Conservation (phyloP, 2,329 filamentous ascomycete genomes). For the Calonectria crousiana region DNA sequence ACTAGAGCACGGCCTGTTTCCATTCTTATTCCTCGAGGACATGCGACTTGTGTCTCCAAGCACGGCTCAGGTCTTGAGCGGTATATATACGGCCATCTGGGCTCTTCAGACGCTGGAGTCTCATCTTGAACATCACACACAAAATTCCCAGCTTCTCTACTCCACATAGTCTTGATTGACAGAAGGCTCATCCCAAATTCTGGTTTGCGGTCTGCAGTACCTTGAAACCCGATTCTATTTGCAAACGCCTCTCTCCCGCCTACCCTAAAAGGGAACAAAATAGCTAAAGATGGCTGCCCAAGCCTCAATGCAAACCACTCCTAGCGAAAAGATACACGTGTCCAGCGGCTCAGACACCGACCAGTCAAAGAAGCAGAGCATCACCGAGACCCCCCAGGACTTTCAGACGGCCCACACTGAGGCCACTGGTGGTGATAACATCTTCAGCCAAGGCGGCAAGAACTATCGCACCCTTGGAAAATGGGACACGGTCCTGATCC, state of each 20-base stretch:
- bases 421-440: constrained; percentile 35
- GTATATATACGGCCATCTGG: neutral
- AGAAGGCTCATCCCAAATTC: neutral
- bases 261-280: neutral
- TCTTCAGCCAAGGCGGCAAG: constrained; percentile 42
- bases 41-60: neutral
- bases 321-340: constrained; percentile 11
- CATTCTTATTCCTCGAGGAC: neutral
- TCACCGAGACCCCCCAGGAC: constrained; percentile 13
- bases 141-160: neutral
- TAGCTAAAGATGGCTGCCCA: neutral
- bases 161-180: neutral
- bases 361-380: constrained; percentile 17
- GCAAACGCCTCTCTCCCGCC: neutral
- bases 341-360: constrained; percentile 32
- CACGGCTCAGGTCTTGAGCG: neutral
- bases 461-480: constrained; percentile 42
- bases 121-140: neutral
- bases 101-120: neutral
- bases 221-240: neutral
- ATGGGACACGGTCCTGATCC: constrained; percentile 40
- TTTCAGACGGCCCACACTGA: constrained; percentile 36
- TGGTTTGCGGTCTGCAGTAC: neutral
- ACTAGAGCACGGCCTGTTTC: neutral
- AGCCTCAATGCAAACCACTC: neutral